Evolutionary conservation across 2,329 filamentous ascomycete species (phyloP), one percentile per base, ranked within the genome.

Genomic region (Dendryphion nanum): DNA sequence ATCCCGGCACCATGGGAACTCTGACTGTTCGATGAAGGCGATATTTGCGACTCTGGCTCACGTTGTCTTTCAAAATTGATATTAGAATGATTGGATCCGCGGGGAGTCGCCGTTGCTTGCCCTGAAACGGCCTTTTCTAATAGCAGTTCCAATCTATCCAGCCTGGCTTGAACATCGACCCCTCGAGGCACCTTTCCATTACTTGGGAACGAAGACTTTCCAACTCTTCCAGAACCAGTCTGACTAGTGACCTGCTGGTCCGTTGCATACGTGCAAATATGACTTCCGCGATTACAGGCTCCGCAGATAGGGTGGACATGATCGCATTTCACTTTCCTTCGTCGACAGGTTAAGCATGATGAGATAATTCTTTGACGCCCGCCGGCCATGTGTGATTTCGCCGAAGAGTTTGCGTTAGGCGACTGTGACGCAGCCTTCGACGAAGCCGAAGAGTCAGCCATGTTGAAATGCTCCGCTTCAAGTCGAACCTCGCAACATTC

Each of bases 271-370:
- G 57, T 61, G 37, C 64, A 67, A 10, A 57, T 49, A 47, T 66
- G 64, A 32, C 53, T 64, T 13, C 63, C 63, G 36, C 63, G 53
- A 12, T 53, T 51, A 44, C 64, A 67, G 26, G 64, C 62, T 18
- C 63, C 61, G 41, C 64, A 67, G 5, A 63, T 41, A 8, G 64
- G 63, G 49, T 67, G 62, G 26, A 50, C 55, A 45, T 66, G 64
- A 30, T 66, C 64, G 42, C 64, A 67, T 37, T 58, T 57, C 30
- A 67, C 64, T 43, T 67, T 67, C 39, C 64, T 51, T 29, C 63
- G 55, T 12, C 64, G 50, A 39, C 64, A 67, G 6, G 64, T 67
- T 30, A 66, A 47, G 40, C 63, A 67, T 15, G 63, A 66, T 14
- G 61, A 59, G 32, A 67, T 67, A 31, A 63, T 50, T 41, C 63